Conservation (phyloP, 2,329 filamentous ascomycete genomes). For the Sclerotinia nivalis region DNA sequence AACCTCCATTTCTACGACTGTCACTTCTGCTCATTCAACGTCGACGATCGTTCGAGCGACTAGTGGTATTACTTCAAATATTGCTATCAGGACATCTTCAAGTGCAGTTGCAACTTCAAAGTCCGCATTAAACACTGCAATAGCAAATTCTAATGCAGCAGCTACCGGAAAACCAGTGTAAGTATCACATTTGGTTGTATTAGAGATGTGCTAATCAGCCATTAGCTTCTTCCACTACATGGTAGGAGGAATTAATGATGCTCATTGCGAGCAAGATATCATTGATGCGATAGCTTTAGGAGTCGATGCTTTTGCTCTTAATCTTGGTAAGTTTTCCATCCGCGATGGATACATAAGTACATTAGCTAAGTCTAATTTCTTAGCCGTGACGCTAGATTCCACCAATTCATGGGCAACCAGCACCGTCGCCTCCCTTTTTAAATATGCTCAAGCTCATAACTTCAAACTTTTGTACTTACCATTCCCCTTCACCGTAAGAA, state of each 20-base stretch:
- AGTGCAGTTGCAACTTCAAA: constrained; percentile 1
- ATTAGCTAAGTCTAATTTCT: not conserved
- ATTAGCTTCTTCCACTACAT: constrained; percentile 27
- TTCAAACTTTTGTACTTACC: constrained; percentile 28
- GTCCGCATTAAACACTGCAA: not conserved
- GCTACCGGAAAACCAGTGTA: constrained; percentile 24
- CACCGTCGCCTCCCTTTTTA: constrained; percentile 24
- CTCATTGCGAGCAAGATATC: constrained; percentile 28
- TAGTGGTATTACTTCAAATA: not conserved
- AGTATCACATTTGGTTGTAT: not conserved
- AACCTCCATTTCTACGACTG: not conserved
- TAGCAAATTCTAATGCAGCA: not conserved
- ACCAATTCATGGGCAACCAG: constrained; percentile 18
- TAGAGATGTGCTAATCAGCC: not conserved
- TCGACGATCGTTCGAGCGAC: not conserved
- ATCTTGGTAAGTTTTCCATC: constrained; percentile 16
- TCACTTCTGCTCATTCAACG: not conserved
- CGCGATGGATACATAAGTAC: not conserved
- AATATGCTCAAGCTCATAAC: constrained; percentile 20
- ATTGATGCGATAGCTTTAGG: constrained; percentile 27
- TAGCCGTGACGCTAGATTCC: constrained; percentile 13
- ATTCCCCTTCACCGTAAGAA: too few relatives aligned
- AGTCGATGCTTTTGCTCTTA: constrained; percentile 29
- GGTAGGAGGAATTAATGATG: constrained; percentile 26
- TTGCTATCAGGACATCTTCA: not conserved